A percentile compares a stretch with the other conserved stretches of the same genome.
phyloP scores from a whole-genome alignment of 495 filamentous ascomycete species.

The Neurospora sp. region DNA sequence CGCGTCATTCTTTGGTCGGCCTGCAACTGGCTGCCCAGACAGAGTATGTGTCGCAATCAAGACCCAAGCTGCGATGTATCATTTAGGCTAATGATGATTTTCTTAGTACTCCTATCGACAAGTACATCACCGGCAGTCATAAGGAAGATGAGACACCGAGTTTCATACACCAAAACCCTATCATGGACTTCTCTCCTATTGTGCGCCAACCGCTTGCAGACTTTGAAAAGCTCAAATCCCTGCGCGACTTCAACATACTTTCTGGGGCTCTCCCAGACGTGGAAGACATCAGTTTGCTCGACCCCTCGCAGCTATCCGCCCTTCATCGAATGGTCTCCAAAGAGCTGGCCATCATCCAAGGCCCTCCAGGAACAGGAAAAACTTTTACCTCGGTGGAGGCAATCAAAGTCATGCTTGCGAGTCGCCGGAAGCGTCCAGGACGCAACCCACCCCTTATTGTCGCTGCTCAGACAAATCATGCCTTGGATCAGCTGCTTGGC shows the following conservation, averaged over 20 bases:
- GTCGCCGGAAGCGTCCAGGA: slow-evolving; percentile 9
- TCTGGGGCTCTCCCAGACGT: slow-evolving; percentile 26
- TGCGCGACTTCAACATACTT: slow-evolving; percentile 34
- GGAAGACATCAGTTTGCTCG: slow-evolving; percentile 40
- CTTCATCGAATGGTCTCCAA: slow-evolving; percentile 63
- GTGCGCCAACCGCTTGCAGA: slow-evolving; percentile 8
- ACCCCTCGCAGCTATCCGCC: slow-evolving; percentile 59
- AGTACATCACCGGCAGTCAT: slow-evolving; percentile 35
- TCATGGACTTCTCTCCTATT: slow-evolving; percentile 26
- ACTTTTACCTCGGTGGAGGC: slow-evolving; percentile 68
- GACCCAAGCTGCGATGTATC: no score
- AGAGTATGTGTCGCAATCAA: slow-evolving; percentile 32
- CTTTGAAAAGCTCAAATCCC: slow-evolving; percentile 42
- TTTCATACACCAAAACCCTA: slow-evolving; percentile 21
- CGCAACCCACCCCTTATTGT: slow-evolving; percentile 48
- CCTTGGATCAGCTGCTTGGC: slow-evolving; percentile 72
- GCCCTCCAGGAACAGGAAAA: slow-evolving; percentile 88
- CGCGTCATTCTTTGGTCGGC: slow-evolving; percentile 59
- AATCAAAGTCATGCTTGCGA: slow-evolving; percentile 57
- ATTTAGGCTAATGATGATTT: not conserved
- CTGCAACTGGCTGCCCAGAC: slow-evolving; percentile 60
- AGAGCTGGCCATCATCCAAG: slow-evolving; percentile 71
- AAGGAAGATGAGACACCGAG: slow-evolving; percentile 21
- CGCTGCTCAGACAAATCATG: slow-evolving; percentile 87
- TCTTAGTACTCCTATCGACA: slow-evolving; percentile 20